phyloP scores from a whole-genome alignment of 2,329 filamentous ascomycete genomes.

The Paraphoma chrysanthemicola region DNA sequence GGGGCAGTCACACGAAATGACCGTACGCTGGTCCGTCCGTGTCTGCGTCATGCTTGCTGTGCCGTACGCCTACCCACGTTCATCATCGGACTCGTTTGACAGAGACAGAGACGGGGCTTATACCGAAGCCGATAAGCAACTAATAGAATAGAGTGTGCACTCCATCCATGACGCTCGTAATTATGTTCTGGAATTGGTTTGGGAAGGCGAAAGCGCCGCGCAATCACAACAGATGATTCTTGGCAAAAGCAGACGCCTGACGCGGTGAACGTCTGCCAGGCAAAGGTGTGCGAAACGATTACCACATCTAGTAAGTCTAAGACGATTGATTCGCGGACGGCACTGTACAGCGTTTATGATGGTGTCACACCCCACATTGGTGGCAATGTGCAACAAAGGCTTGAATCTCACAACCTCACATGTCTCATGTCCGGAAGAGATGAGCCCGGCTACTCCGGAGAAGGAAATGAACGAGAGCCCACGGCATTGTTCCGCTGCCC shows the following conservation, averaged over 20 bases:
- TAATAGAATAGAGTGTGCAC: not conserved
- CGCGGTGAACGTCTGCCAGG: not conserved
- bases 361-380: not conserved
- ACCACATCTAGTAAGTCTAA: conserved; percentile 11
- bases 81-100: not conserved
- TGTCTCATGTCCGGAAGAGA: conserved; percentile 10
- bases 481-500: conserved; percentile 14
- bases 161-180: not conserved
- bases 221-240: conserved; percentile 3
- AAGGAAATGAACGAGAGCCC: conserved; percentile 6
- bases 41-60: not conserved
- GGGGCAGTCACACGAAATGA: not conserved
- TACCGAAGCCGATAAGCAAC: not conserved
- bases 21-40: not conserved
- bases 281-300: conserved; percentile 1
- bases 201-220: not conserved
- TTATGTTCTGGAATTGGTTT: not conserved
- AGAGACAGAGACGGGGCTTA: too few species aligned
- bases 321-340: conserved; percentile 5
- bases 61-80: not conserved
- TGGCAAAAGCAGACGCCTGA: conserved; percentile 6
- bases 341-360: not conserved
- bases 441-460: conserved; percentile 5
- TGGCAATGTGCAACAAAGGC: not conserved
- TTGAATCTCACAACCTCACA: not conserved